Evolutionary conservation across 805 yeast species (phyloP), one percentile per base, ranked within the genome.

Genomic region (Starmerella floris): DNA sequence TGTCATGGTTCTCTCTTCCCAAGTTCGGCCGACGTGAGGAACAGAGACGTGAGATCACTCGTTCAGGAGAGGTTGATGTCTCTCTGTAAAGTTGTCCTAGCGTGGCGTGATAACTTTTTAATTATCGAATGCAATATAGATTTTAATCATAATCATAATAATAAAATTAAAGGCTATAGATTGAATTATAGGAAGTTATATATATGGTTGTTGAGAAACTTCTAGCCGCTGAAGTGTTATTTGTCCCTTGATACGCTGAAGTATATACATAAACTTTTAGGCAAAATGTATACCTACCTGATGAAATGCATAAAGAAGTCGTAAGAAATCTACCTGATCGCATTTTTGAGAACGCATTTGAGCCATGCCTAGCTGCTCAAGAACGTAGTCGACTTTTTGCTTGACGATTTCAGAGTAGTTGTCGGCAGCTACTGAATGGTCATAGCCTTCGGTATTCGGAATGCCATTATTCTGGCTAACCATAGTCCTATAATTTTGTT

Each of bases 271-370:
- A 30, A 30, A n/a, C n/a, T n/a, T 19, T 42, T 65, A 87, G 44
- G 95, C 95, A 65, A 91, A 91, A 62, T 88, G 97, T 47, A 91
- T 82, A 35, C 97, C 97, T 37, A 83, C 95, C 62, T 88, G 91
- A 63, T 91, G 95, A 70, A 91, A 91, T 2, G 94, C 95, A 54
- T 80, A 85, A 44, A 91, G 65, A 37, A 91, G 65, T 58, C 62
- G 55, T 55, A 91, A 68, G 62, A 91, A 91, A 59, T 91, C 98
- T 21, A 87, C 83, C 65, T 91, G 96, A 59, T 87, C 97, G 64
- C 93, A 74, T 61, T 91, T 91, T 26, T 94, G 81, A 2, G 97
- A 79, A 68, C 98, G 80, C 62, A 80, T 76, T 33, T 84, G 94
- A 5, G 80, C 72, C 56, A 79, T 72, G 0, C 75, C 94, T 0